phyloP scores from a whole-genome alignment of 1,284 basidiomycete genomes.

The Cutaneotrichosporon arboriforme region DNA sequence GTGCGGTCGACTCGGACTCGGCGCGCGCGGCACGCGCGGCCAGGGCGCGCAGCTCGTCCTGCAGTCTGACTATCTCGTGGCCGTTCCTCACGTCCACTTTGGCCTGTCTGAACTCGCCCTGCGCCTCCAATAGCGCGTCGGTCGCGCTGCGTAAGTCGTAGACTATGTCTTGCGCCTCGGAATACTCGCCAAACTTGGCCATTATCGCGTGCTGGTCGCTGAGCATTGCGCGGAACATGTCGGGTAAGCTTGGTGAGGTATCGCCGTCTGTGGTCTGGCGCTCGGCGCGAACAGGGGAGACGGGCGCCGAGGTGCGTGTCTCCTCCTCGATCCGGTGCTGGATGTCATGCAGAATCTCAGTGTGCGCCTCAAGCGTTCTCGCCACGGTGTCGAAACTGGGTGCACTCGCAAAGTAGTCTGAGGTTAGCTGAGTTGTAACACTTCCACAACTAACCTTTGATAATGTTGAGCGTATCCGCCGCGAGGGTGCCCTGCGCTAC shows the following conservation, averaged over 20 bases:
- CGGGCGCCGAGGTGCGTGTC: not conserved
- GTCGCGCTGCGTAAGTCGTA: slow-evolving; percentile 14
- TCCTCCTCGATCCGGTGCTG: slow-evolving; percentile 13
- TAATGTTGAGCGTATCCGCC: slow-evolving; percentile 4
- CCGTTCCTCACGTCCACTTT: slow-evolving; percentile 3
- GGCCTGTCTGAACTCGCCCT: slow-evolving; percentile 5
- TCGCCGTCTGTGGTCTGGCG: not conserved
- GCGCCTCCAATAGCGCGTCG: slow-evolving; percentile 12
- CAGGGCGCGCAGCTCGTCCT: slow-evolving; percentile 4
- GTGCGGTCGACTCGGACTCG: slow-evolving; percentile 3
- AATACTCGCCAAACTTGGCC: slow-evolving; percentile 9
- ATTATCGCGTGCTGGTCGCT: slow-evolving; percentile 15
- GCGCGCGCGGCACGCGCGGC: not conserved
- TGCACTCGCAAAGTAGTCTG: slow-evolving; percentile 5
- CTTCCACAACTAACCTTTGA: slow-evolving; percentile 6
- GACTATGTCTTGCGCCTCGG: slow-evolving; percentile 5
- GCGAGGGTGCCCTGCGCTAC: not conserved
- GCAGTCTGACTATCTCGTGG: slow-evolving; percentile 1
- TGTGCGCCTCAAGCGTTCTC: slow-evolving; percentile 8
- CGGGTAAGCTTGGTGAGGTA: slow-evolving; percentile 2
- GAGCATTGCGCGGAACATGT: slow-evolving; percentile 11
- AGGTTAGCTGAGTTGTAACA: not conserved
- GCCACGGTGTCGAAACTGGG: slow-evolving; percentile 4
- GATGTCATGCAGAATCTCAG: slow-evolving; percentile 11
- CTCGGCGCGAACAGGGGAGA: not conserved